Percentiles rank a stretch among this genome's conserved stretches.
Conservation (phyloP, 2,329 filamentous ascomycete genomes). For the Xylaria sp. region DNA sequence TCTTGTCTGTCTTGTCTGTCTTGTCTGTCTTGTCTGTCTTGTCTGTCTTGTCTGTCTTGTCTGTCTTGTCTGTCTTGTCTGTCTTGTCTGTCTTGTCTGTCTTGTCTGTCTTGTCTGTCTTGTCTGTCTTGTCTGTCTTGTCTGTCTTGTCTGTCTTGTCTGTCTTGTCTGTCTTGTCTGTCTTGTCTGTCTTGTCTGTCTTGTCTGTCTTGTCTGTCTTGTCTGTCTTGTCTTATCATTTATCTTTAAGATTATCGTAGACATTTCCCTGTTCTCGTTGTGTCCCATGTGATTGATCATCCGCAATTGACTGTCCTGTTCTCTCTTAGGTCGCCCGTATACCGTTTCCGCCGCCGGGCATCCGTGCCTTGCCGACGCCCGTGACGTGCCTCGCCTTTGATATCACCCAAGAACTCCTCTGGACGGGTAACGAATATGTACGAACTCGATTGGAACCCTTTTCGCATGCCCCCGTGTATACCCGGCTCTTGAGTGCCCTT, state of each 20-base stretch:
- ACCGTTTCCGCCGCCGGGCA: slow-evolving; percentile 79
- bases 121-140: neutral
- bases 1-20: neutral
- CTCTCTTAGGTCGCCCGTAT: slow-evolving; percentile 77
- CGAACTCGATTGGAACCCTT: slow-evolving; percentile 47
- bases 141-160: neutral
- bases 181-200: neutral
- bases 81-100: neutral
- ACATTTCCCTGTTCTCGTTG: neutral
- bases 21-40: neutral
- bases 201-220: neutral
- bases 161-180: neutral
- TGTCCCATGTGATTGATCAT: neutral
- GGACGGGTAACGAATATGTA: slow-evolving; percentile 92
- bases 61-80: neutral
- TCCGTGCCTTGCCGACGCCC: slow-evolving; percentile 75
- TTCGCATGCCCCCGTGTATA: neutral
- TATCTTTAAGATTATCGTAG: neutral
- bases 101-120: neutral
- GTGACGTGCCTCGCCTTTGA: slow-evolving; percentile 90
- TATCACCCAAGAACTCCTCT: slow-evolving; percentile 86
- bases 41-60: neutral
- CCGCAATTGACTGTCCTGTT: neutral
- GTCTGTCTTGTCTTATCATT: neutral
- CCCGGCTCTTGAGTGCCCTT: neutral